Evolutionary conservation across 1,284 basidiomycete species (phyloP), one percentile per base, ranked within the genome.

Genomic region (Puccinia horiana): DNA sequence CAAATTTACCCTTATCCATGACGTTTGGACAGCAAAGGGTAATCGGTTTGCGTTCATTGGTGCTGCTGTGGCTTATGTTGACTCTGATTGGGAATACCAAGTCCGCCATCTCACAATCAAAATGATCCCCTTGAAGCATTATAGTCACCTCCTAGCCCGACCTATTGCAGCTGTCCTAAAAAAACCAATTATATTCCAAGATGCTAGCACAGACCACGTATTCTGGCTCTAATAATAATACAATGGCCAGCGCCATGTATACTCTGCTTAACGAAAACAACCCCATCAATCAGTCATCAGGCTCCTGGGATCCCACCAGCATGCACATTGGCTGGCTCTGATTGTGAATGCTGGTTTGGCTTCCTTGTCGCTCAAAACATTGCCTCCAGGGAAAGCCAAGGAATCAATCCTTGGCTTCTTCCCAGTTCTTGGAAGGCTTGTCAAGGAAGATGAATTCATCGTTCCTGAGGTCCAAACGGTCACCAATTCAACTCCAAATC

Each of bases 21-120:
- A 74, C 32, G 72, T 74, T 40, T 74, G 72, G 72, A 74, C 72
- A 47, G 54, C 47, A 16, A 74, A 52, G 47, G 49, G 72, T 11
- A 74, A 74, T 26, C 32, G 32, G 12, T 56, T 54, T 56, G 47
- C 72, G 11, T 74, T 74, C n/a, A 74, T 52, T 32, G 72, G 72
- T 74, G 72, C 37, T 3, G 44, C 42, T 4, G 69, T 72, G 2
- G 20, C 42, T 26, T 72, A 47, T 26, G 49, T 72, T 42, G 49
- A 47, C 37, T 35, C 26, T 4, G 32, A 72, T 14, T 72, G 69
- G 69, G 42, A 54, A 37, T 74, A 29, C 40, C 32, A 23, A 8
- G 35, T 54, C 9, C n/a, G n/a, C 4, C 72, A 74, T 32, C 26
- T 74, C 2, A 54, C 26, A 1, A 35, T 74, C 32, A 74, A 74